Base-by-base conservation (phyloP, 306 rosid species). In the Sechiopsis laciniata region DNA sequence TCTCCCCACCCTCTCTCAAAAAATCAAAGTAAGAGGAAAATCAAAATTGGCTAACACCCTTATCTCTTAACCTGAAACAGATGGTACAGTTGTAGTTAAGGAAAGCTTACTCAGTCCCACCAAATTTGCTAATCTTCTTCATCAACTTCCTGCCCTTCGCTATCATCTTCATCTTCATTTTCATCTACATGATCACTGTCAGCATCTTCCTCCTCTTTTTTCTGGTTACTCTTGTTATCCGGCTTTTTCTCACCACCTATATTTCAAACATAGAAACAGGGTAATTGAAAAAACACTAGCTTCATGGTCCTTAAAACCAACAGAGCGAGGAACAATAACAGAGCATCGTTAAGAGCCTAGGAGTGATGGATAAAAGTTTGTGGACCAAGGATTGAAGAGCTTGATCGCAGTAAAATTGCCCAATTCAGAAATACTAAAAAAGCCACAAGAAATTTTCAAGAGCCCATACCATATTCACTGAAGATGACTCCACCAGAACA, bases 401-500 rank as follows among this genome's bases (percentile, higher is more conserved):
- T 17, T 24, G 50, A 15, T 20, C 67, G 20, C 7, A 52, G 10
- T 20, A 9, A 24, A 7, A 55, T 40, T 29, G 61, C 24, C 12
- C 16, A 2, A 40, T 66, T 6, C 0, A 4, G n/a, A 6, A 65
- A 71, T 3, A 48, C 50, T 12, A 46, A 58, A 46, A 58, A 32
- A 32, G 55, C 3, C 2, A 10, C 10, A 13, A 15, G 46, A 52
- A 45, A 50, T 14, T 37, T 17, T 10, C 37, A 6, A 15, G 26
- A 52, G 2, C 8, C 45, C 68, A 45, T 90, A 91, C 99, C 97
- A 60, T 58, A 81, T 80, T 87, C 97, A 35, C 84, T 86, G 88
- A 91, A 91, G 81, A 94, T 88, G 40, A 89, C 76, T 77, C 86
- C 88, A 26, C 99, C 99, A 2, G 94, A 78, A 79, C 97, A 87